Base-by-base conservation (phyloP, 441 rosid species). In the Adansonia grandidieri region DNA sequence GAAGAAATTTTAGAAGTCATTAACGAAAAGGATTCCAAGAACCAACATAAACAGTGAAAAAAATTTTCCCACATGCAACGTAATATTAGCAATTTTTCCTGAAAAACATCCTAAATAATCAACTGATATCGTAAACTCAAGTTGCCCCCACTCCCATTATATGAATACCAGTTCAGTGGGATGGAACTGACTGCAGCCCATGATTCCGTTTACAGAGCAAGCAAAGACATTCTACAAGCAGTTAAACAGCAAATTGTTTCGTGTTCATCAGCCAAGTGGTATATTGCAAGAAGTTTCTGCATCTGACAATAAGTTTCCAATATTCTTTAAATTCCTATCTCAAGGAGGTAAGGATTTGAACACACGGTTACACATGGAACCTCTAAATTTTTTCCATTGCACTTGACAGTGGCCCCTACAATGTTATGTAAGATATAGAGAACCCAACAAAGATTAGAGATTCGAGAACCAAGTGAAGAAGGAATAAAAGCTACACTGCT, bases 341-440 rank as follows among this genome's bases (percentile, higher is more conserved):
- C 70, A 75, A 75, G 70, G 54, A 58, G 20, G 24, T 28, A 51
- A 50, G 22, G 47, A 48, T 67, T 44, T 67, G 53, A 67, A 48
- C 50, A 69, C 48, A 22, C 57, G 50, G n/a, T 69, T 47, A 69
- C 42, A 47, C 11, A 3, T 13, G 56, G 37, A 69, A 69, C 28
- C 73, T 47, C 17, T 47, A 47, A 48, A 69, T 0, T 5, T 69
- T 48, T 47, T 48, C 58, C 22, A 48, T 6, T 20, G 40, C 57
- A 22, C 32, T 47, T 6, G 19, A 47, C 58, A 0, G 13, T 69
- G 47, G 0, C 61, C 7, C 47, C 74, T 51, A 71, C 24, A 71
- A 28, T 6, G 60, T 57, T 57, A 56, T 40, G 32, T 5, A 57
- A 54, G 50, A 72, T 54, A 54, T 54, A 37, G 44, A 56, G 50